phyloP scores from a whole-genome alignment of 345 rosid genomes.

The Sisymbrium irio region DNA sequence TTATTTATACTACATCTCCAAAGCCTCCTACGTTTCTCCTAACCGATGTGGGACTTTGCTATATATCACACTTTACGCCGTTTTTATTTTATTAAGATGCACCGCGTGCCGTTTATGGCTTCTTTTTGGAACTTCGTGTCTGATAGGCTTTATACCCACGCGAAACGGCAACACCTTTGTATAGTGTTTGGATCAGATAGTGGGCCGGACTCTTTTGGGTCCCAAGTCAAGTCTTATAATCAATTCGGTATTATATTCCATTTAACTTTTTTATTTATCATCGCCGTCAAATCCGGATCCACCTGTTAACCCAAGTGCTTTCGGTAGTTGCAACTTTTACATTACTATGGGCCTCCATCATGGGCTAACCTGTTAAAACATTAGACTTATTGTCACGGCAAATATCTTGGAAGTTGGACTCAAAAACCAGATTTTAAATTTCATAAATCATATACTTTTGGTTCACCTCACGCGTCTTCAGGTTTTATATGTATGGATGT shows the following conservation, averaged over 20 bases:
- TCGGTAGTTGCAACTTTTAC: neutral
- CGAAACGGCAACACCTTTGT: neutral
- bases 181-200: neutral
- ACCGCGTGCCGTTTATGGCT: neutral
- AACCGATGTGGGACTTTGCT: slow-evolving; percentile 23
- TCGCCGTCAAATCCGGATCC: too few species aligned
- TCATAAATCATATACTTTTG: too few species aligned
- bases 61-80: neutral
- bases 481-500: too few species aligned
- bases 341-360: neutral
- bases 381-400: neutral
- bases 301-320: too few species aligned
- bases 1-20: neutral
- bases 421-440: too few species aligned
- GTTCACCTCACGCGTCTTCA: too few species aligned
- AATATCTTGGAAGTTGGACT: too few species aligned
- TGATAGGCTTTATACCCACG: neutral
- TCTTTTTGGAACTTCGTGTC: neutral
- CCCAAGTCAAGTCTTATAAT: too few species aligned
- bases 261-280: too few species aligned
- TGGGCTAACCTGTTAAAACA: neutral
- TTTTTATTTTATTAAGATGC: neutral
- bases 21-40: neutral
- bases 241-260: too few species aligned
- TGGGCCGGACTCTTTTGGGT: slow-evolving; percentile 3